These are phyloP conservation scores for Diaporthe vexans DNA, from an alignment of 2,329 filamentous ascomycete genomes.

Conservation along the genomic window DNA sequence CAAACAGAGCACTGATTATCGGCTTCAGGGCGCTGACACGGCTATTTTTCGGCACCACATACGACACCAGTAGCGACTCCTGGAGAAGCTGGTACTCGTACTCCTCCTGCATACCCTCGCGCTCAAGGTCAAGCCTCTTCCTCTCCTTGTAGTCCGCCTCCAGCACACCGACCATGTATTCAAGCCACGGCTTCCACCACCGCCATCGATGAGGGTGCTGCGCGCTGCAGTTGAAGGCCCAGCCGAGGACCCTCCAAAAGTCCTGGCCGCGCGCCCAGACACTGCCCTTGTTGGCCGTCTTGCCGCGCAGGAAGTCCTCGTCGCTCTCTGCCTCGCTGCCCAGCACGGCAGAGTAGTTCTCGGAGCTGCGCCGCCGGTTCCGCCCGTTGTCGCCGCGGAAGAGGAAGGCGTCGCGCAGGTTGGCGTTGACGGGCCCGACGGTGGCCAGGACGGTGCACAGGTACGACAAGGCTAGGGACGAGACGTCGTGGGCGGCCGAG, in stretches of 20 bases:
- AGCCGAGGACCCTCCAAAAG: conserved; percentile 91
- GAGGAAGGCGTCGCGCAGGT: conserved; percentile 78
- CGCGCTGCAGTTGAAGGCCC: conserved; percentile 92
- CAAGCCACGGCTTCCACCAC: conserved; percentile 85
- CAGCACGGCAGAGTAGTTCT: conserved; percentile 38
- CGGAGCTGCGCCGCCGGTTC: conserved; percentile 48
- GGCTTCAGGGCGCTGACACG: conserved; percentile 63
- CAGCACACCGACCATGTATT: conserved; percentile 83
- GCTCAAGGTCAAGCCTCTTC: conserved; percentile 60
- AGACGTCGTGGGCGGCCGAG: conserved; percentile 71
- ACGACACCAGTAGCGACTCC: conserved; percentile 72
- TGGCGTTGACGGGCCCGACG: conserved; percentile 78
- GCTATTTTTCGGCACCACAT: conserved; percentile 61
- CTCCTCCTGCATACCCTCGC: conserved; percentile 44
- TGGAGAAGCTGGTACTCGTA: conserved; percentile 54
- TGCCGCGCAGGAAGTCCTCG: conserved; percentile 67
- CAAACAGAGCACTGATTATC: conserved; percentile 77
- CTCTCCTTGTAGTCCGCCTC: conserved; percentile 78
- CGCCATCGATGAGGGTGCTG: conserved; percentile 81
- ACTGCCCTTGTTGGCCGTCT: conserved; percentile 74
- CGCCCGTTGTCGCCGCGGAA: conserved; percentile 63
- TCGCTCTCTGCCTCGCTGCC: conserved; percentile 54
- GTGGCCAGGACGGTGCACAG: conserved; percentile 76
- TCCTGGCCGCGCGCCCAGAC: conserved; percentile 84
- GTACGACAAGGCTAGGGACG: conserved; percentile 77